phyloP scores from a whole-genome alignment of 2,329 filamentous ascomycete genomes.

The Berkeleyomyces rouxiae region DNA sequence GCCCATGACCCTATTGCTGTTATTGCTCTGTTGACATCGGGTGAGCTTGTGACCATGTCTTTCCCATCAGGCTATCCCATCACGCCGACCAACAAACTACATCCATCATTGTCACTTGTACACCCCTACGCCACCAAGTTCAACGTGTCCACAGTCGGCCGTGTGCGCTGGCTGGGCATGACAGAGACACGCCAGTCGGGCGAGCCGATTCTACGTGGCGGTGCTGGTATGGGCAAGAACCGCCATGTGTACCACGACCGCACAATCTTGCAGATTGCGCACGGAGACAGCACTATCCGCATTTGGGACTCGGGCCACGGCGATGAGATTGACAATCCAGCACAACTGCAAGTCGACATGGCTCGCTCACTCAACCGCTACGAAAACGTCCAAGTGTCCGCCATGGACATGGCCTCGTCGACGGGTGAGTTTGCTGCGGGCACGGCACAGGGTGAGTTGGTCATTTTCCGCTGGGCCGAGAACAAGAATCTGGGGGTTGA shows the following conservation, averaged over 20 bases:
- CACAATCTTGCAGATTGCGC: slow-evolving; percentile 71
- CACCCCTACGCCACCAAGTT: slow-evolving; percentile 73
- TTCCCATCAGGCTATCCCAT: slow-evolving; percentile 89
- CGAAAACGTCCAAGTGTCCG: slow-evolving; percentile 57
- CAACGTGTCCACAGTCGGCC: slow-evolving; percentile 55
- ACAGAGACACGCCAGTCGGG: slow-evolving; percentile 68
- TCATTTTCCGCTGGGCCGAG: slow-evolving; percentile 73
- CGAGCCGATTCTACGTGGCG: slow-evolving; percentile 62
- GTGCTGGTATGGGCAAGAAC: slow-evolving; percentile 52
- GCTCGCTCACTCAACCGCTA: slow-evolving; percentile 66
- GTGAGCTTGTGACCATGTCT: slow-evolving; percentile 75
- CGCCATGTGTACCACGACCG: slow-evolving; percentile 65
- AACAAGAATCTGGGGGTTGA: slow-evolving; percentile 59
- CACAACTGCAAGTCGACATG: slow-evolving; percentile 70
- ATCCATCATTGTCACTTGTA: slow-evolving; percentile 71
- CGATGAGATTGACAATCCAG: slow-evolving; percentile 81
- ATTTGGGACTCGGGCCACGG: slow-evolving; percentile 86
- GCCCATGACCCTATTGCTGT: slow-evolving; percentile 82
- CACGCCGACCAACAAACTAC: slow-evolving; percentile 80
- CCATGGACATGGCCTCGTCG: slow-evolving; percentile 62
- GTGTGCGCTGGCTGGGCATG: slow-evolving; percentile 77
- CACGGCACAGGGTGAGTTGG: slow-evolving; percentile 64
- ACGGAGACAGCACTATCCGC: slow-evolving; percentile 80
- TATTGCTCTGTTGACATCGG: slow-evolving; percentile 63
- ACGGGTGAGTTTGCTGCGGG: slow-evolving; percentile 79